Evolutionary conservation across 2,329 filamentous ascomycete genomes (phyloP), one percentile per base, ranked within the genome.

Genomic region (Nothophaeocryptopus gaeumannii): DNA sequence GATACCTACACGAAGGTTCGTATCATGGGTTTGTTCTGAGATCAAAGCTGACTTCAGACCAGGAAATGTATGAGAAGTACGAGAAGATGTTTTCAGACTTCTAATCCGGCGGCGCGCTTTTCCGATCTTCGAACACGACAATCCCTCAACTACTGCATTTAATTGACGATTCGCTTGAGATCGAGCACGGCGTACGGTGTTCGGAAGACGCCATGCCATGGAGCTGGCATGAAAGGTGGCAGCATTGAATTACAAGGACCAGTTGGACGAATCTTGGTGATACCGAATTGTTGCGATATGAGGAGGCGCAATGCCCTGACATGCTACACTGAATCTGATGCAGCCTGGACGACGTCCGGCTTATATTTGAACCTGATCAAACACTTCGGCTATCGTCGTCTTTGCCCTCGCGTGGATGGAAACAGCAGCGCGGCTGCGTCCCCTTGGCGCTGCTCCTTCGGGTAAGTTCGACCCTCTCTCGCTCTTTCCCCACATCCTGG

Each of bases 51-150:
- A 54, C 11, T 2, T 2, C 12, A 13, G 15, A 13, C 20, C 36
- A 67, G 36, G 85, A 89, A 38, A 75, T 89, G 77, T 76, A 76
- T 31, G 74, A 76, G 38, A 82, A 82, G 70, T 90, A 88, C 68
- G 88, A 91, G 47, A 72, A 77, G 44, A 81, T 77, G 61, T 92
- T 92, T 67, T 75, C 77, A 54, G 85, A 86, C 56, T 91, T 92
- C 69, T 90, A 63, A 72, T 15, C 30, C 26, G 14, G 10, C 33
- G 12, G 20, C 31, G 20, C 33, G 29, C 31, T 9, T 26, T 7
- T 41, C 20, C 37, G 12, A 26, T 30, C 36, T 31, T 9, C 43
- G 34, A 38, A 40, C 32, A 47, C 10, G 26, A 37, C 40, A 37
- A 14, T 34, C 31, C 39, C 44, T 41, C 40, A 31, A 47, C 16